Percentiles rank a stretch among this genome's conserved stretches.
phyloP scores from a whole-genome alignment of 176 grass and related monocot species.

The Microstegium vimineum region DNA sequence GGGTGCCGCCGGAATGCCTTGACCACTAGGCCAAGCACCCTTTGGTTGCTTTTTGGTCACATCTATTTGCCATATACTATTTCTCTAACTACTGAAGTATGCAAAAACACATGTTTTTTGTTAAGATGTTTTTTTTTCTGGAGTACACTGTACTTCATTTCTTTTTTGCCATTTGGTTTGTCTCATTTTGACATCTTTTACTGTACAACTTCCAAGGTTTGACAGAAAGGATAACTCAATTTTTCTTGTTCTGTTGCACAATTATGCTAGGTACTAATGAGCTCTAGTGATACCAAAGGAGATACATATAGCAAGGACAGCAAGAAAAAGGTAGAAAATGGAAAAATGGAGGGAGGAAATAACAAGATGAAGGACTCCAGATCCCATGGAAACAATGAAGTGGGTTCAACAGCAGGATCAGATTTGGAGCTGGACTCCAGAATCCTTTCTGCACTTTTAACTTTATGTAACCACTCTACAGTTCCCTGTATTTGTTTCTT shows the following conservation, averaged over 20 bases:
- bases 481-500: slow-evolving; percentile 7
- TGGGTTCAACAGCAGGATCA: slow-evolving; percentile 40
- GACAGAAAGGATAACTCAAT: not conserved
- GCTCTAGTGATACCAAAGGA: slow-evolving; percentile 39
- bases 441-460: slow-evolving; percentile 81
- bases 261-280: slow-evolving; percentile 68
- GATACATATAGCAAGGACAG: slow-evolving; percentile 44
- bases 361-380: slow-evolving; percentile 39
- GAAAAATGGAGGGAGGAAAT: slow-evolving; percentile 42
- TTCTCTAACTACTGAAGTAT: not conserved
- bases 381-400: slow-evolving; percentile 37
- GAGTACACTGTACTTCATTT: not conserved
- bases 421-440: slow-evolving; percentile 92
- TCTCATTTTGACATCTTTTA: slow-evolving; percentile 5
- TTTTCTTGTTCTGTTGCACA: slow-evolving; percentile 22
- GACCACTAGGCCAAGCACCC: too few relatives aligned
- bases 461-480: slow-evolving; percentile 49
- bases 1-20: too few relatives aligned
- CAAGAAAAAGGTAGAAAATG: slow-evolving; percentile 51
- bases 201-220: not conserved
- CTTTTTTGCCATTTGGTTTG: not conserved
- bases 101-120: not conserved
- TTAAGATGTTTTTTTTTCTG: not conserved
- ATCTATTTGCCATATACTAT: not conserved
- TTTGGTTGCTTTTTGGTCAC: not conserved